These are phyloP conservation scores for Cornus kousa DNA, from an alignment of 148 eudicot genomes.

Conservation along the genomic window DNA sequence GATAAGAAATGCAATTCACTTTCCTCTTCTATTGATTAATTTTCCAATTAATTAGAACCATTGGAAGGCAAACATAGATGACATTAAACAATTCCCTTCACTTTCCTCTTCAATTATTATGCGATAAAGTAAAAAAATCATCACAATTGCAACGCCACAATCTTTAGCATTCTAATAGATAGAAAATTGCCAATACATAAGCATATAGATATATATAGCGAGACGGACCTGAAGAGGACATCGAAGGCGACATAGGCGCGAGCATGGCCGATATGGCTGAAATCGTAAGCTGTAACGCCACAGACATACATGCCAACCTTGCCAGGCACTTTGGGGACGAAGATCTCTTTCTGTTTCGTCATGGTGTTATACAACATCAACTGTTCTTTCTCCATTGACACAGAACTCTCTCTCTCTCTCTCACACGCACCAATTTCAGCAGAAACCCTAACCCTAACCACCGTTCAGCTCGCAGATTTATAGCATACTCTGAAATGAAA, in stretches of 20 bases:
- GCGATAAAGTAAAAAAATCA: neutral
- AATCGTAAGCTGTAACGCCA: slow-evolving; percentile 76
- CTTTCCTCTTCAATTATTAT: neutral
- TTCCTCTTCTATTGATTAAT: no score
- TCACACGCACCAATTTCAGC: neutral
- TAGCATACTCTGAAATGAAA: no score
- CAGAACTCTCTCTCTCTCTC: neutral
- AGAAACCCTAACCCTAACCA: slow-evolving; percentile 13
- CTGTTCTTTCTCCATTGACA: slow-evolving; percentile 29
- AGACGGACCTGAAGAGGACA: slow-evolving; percentile 57
- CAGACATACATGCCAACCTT: slow-evolving; percentile 80
- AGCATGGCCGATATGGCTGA: slow-evolving; percentile 86
- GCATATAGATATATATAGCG: neutral
- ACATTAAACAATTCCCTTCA: neutral
- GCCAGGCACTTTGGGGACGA: slow-evolving; percentile 44
- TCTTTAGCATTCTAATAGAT: neutral
- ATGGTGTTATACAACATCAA: slow-evolving; percentile 51
- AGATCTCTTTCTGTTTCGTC: slow-evolving; percentile 67
- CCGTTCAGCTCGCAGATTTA: neutral
- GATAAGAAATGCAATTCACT: no score
- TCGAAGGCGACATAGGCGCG: slow-evolving; percentile 88
- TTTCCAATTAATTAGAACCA: no score
- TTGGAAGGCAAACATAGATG: neutral
- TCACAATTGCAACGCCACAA: neutral
- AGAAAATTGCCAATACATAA: neutral